Percentiles rank a stretch among this genome's conserved stretches.
Evolutionary conservation across 345 rosid genomes (phyloP).

Genomic region (Firmiana major): DNA sequence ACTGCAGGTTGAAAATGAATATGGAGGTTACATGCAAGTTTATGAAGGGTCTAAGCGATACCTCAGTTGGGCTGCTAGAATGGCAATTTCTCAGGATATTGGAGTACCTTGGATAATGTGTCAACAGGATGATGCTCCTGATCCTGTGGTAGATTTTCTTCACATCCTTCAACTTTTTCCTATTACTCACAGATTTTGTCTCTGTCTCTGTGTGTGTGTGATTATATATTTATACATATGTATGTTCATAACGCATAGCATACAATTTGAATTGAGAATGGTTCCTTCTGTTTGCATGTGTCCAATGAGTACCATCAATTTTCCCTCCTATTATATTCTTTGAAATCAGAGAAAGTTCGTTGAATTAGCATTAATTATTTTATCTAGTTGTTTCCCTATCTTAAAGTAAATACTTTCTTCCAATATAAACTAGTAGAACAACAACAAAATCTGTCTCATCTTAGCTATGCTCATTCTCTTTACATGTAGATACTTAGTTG

Average conservation of each 20-base stretch:
- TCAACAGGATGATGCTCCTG: constrained; percentile 76
- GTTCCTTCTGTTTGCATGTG: constrained; percentile 5
- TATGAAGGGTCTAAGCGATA: constrained; percentile 74
- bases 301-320: too few relatives aligned
- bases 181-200: too few relatives aligned
- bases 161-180: neutral
- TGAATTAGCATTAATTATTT: neutral
- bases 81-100: constrained; percentile 83
- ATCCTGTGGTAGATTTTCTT: constrained; percentile 50
- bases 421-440: neutral
- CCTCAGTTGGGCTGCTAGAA: constrained; percentile 76
- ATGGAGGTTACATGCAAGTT: constrained; percentile 53
- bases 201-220: too few relatives aligned
- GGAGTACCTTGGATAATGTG: constrained; percentile 99
- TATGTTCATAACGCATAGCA: neutral
- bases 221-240: too few relatives aligned
- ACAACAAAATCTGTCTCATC: neutral
- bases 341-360: too few relatives aligned
- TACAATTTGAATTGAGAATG: neutral
- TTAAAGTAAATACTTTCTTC: neutral
- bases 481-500: neutral
- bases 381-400: neutral
- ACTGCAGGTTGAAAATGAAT: constrained; percentile 89
- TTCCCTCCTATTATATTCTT: too few relatives aligned
- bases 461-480: neutral